These are phyloP conservation scores for Fagus crenata DNA, from an alignment of 306 rosid genomes.

Conservation along the genomic window DNA sequence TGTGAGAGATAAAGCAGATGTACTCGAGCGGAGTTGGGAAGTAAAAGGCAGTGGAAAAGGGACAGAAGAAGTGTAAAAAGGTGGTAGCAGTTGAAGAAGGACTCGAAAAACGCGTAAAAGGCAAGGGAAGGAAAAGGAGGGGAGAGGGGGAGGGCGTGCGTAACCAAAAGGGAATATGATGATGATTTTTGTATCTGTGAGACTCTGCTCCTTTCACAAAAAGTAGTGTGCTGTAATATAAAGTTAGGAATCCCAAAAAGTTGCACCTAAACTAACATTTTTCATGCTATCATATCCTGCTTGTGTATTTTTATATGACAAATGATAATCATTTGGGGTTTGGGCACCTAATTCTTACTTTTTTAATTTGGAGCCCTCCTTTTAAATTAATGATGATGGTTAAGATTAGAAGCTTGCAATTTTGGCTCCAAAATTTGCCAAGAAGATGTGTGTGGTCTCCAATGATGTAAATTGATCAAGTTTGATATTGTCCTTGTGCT, in stretches of 20 bases:
- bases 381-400: too few species aligned
- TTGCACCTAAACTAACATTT: background rate
- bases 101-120: slow-evolving; percentile 61
- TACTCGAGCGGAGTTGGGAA: too few species aligned
- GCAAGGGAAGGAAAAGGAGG: slow-evolving; percentile 28
- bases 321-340: background rate
- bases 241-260: slow-evolving; percentile 58
- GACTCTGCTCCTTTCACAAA: slow-evolving; percentile 29
- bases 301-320: slow-evolving; percentile 5
- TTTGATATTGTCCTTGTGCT: too few species aligned
- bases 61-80: slow-evolving; percentile 35
- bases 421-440: too few species aligned
- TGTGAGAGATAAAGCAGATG: too few species aligned
- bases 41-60: slow-evolving; percentile 9
- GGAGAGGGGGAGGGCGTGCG: slow-evolving; percentile 61
- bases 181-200: slow-evolving; percentile 42
- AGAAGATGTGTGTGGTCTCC: background rate
- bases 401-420: too few species aligned
- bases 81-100: slow-evolving; percentile 27
- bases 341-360: background rate
- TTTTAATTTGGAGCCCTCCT: background rate
- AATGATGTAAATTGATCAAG: background rate
- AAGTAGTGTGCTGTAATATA: slow-evolving; percentile 44
- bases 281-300: background rate
- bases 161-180: slow-evolving; percentile 55